phyloP scores from a whole-genome alignment of 768 basidiomycete genomes.

The Multifurca ochricompacta region DNA sequence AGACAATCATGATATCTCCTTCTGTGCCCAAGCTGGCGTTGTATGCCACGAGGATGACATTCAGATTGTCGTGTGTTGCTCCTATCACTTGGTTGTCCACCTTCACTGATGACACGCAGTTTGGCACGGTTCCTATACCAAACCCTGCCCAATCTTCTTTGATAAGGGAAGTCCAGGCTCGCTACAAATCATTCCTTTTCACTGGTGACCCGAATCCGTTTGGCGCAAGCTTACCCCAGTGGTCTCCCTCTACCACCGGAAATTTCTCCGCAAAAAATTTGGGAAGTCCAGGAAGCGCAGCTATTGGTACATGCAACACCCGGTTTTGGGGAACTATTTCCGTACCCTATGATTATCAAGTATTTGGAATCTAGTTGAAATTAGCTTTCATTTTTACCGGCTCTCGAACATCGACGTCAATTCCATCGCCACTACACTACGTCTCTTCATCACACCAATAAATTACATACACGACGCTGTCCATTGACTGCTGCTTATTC shows the following conservation, averaged over 20 bases:
- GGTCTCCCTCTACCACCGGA: slow-evolving; percentile 45
- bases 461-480: too few relatives aligned
- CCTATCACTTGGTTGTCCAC: slow-evolving; percentile 27
- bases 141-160: slow-evolving; percentile 49
- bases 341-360: slow-evolving; percentile 67
- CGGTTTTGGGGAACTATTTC: slow-evolving; percentile 54
- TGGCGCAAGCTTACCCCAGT: slow-evolving; percentile 36
- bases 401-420: neutral
- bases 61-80: slow-evolving; percentile 54
- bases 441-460: neutral
- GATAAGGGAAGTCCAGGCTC: slow-evolving; percentile 56
- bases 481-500: too few relatives aligned
- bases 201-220: slow-evolving; percentile 55
- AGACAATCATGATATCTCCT: slow-evolving; percentile 46
- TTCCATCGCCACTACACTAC: neutral
- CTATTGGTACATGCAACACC: slow-evolving; percentile 53
- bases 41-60: slow-evolving; percentile 85
- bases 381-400: neutral
- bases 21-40: slow-evolving; percentile 46
- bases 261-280: slow-evolving; percentile 52
- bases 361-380: slow-evolving; percentile 28
- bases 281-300: slow-evolving; percentile 46
- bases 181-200: slow-evolving; percentile 58
- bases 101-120: slow-evolving; percentile 23
- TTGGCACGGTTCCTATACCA: slow-evolving; percentile 52